phyloP scores from a whole-genome alignment of 2,329 filamentous ascomycete genomes.

The Talaromyces sp. region DNA sequence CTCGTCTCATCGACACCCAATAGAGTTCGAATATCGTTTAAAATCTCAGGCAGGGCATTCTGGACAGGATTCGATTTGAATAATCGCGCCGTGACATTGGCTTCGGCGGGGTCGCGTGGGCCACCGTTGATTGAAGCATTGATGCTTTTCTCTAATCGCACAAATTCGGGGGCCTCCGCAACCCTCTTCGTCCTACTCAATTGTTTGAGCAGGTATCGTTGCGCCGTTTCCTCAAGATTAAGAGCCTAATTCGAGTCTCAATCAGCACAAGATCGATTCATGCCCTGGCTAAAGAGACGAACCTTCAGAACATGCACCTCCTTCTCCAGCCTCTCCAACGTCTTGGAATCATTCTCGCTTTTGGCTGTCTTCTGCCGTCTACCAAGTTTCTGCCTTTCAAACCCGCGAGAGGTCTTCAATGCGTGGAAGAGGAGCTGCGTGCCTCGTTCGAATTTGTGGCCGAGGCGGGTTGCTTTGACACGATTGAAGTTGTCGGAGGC shows the following conservation, averaged over 20 bases:
- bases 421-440: constrained; percentile 50
- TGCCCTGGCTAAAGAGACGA: constrained; percentile 11
- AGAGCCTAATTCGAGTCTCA: constrained; percentile 39
- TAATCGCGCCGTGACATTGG: constrained; percentile 58
- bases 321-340: constrained; percentile 46
- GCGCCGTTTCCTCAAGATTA: constrained; percentile 49
- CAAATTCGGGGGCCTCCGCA: constrained; percentile 49
- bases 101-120: constrained; percentile 44
- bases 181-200: constrained; percentile 57
- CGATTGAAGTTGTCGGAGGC: constrained; percentile 28
- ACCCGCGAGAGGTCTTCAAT: constrained; percentile 57
- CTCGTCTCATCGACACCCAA: constrained; percentile 33
- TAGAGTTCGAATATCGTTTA: constrained; percentile 39
- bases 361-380: constrained; percentile 56
- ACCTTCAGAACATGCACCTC: constrained; percentile 60
- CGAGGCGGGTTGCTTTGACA: constrained; percentile 39
- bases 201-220: constrained; percentile 56
- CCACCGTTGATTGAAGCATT: constrained; percentile 32
- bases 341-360: constrained; percentile 40
- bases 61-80: constrained; percentile 60
- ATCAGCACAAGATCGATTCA: background rate
- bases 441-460: constrained; percentile 49
- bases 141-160: constrained; percentile 31
- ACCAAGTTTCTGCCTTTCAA: constrained; percentile 63
- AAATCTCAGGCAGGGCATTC: constrained; percentile 50